Percentiles rank a stretch among this genome's conserved stretches.
Evolutionary conservation across 75 land plant genomes (phyloP).

Genomic region (Picea sitchensis): DNA sequence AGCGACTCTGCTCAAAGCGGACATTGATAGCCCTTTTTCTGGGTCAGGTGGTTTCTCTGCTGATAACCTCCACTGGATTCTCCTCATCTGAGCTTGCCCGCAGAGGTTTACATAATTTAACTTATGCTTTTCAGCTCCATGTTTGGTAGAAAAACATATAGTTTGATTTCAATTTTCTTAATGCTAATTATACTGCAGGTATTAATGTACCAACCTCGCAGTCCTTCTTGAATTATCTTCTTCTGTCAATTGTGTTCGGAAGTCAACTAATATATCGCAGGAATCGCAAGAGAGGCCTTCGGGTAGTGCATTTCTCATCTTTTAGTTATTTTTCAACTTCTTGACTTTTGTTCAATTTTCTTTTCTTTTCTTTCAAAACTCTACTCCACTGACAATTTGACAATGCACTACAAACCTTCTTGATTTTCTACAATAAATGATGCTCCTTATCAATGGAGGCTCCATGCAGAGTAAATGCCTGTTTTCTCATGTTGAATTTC

Average conservation of each 20-base stretch:
- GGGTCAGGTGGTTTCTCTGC: slow-evolving; percentile 77
- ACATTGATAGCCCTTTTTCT: slow-evolving; percentile 50
- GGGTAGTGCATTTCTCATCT: slow-evolving; percentile 27
- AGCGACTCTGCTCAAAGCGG: not conserved
- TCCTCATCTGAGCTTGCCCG: slow-evolving; percentile 72
- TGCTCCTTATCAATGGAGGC: not conserved
- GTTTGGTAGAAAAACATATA: not conserved
- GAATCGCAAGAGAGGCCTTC: slow-evolving; percentile 48
- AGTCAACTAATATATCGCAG: slow-evolving; percentile 40
- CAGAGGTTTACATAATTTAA: slow-evolving; percentile 27
- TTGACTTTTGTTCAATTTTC: too few species aligned
- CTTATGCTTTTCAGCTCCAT: not conserved
- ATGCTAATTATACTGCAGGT: slow-evolving; percentile 29
- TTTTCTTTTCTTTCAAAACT: too few species aligned
- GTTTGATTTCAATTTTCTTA: not conserved
- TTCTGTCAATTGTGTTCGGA: slow-evolving; percentile 77
- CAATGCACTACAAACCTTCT: too few species aligned
- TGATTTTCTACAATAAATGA: not conserved
- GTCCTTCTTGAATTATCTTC: slow-evolving; percentile 76
- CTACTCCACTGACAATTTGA: too few species aligned
- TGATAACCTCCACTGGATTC: slow-evolving; percentile 83
- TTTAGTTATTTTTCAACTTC: not conserved
- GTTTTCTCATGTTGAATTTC: not conserved
- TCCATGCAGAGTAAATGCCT: not conserved
- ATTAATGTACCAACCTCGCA: slow-evolving; percentile 89